These are phyloP conservation scores for Fusarium subglutinans DNA, from an alignment of 2,329 filamentous ascomycete genomes.

Conservation along the genomic window DNA sequence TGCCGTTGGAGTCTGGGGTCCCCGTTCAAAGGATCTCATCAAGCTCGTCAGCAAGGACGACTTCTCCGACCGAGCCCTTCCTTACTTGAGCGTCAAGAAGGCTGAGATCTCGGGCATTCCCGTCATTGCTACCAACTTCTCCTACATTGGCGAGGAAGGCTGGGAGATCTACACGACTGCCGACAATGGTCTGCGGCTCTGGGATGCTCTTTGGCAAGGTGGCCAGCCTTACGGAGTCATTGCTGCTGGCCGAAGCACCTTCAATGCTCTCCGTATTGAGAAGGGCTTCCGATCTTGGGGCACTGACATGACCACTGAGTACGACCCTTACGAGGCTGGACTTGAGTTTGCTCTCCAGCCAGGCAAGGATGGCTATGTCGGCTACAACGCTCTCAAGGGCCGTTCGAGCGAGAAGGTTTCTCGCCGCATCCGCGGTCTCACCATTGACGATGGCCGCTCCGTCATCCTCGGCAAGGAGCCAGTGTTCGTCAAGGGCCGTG, in stretches of 20 bases:
- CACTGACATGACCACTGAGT: slow-evolving; percentile 67
- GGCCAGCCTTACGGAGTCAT: slow-evolving; percentile 65
- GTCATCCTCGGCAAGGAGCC: slow-evolving; percentile 71
- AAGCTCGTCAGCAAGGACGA: slow-evolving; percentile 55
- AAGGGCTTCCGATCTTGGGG: slow-evolving; percentile 68
- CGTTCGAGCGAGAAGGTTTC: slow-evolving; percentile 49
- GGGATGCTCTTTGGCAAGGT: slow-evolving; percentile 66
- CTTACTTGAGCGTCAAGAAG: slow-evolving; percentile 60
- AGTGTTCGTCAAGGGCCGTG: slow-evolving; percentile 58
- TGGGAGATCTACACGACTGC: slow-evolving; percentile 71
- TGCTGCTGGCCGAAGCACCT: slow-evolving; percentile 66
- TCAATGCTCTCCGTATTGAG: slow-evolving; percentile 67
- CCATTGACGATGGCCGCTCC: slow-evolving; percentile 64
- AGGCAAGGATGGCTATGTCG: slow-evolving; percentile 60
- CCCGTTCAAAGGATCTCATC: slow-evolving; percentile 62
- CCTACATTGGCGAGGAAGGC: slow-evolving; percentile 68
- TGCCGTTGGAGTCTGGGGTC: slow-evolving; percentile 71
- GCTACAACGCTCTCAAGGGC: slow-evolving; percentile 58
- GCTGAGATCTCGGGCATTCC: slow-evolving; percentile 64
- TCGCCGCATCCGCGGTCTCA: slow-evolving; percentile 58
- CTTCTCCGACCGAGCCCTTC: slow-evolving; percentile 56
- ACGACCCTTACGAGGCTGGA: slow-evolving; percentile 68
- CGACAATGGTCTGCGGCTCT: slow-evolving; percentile 65
- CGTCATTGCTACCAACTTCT: slow-evolving; percentile 64
- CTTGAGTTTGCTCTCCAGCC: slow-evolving; percentile 59